Base-by-base conservation (phyloP, 2,329 filamentous ascomycete species). In the Aciculosporium take region DNA sequence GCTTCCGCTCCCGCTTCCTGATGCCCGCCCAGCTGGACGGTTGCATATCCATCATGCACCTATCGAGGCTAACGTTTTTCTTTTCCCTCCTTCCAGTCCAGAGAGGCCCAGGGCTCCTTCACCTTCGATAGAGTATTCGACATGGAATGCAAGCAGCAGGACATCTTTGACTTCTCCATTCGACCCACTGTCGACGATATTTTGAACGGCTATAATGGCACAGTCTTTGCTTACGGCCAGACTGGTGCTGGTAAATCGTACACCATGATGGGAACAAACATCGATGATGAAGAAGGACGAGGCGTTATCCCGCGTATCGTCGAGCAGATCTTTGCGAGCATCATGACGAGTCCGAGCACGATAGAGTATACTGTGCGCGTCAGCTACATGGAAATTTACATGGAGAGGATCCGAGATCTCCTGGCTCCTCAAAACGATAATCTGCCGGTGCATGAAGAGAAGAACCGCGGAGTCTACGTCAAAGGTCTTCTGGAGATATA, bases 381-480 rank as follows among this genome's bases (percentile, higher is more conserved):
- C 57, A 94, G 87, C 63, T 96, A 96, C 65, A 95, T 98, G 88
- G 91, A 98, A 65, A 96, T 98, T 49, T 98, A 98, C 69, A 98
- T 96, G 91, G 91, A 98, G 67, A 79, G 84, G 52, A 96, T 98
- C 60, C 79, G 89, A 55, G 91, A 98, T 76, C 66, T 98, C 55
- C 68, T 98, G 48, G 79, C 82, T 20, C 91, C 91, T 9, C 83
- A 88, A 46, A 94, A 96, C 63, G 89, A 95, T 66, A 96, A 96
- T 57, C 69, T 98, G 40, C 88, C 89, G 0, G 81, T 96, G n/a
- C 91, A 96, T 65, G 91, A 98, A 57, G 91, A 96, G 64, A 94
- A 95, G 72, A 91, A 82, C 57, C 75, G 85, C 46, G 91, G 91
- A 41, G 89, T 96, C 1, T 96, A 96, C 56, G 91, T 96, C 55